These are phyloP conservation scores for Myxozyma melibiosi DNA, from an alignment of 805 yeast species.

Conservation along the genomic window DNA sequence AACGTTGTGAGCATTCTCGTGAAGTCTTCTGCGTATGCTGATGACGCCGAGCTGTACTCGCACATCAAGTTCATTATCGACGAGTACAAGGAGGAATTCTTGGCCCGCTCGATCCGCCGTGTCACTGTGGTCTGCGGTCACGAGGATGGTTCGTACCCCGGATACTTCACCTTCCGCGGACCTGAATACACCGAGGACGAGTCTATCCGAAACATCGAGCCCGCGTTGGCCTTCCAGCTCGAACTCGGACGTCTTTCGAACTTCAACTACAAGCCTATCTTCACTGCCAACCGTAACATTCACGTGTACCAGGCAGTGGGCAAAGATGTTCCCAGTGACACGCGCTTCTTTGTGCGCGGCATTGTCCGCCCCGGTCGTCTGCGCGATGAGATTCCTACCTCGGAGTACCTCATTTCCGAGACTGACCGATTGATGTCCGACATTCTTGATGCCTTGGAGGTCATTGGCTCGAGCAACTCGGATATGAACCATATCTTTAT, in stretches of 20 bases:
- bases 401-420: constrained; percentile 93
- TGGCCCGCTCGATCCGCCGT: constrained; percentile 80
- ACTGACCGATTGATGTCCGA: constrained; percentile 95
- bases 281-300: constrained; percentile 94
- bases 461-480: constrained; percentile 90
- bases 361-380: constrained; percentile 94
- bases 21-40: constrained; percentile 64
- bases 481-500: constrained; percentile 97
- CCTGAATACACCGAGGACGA: constrained; percentile 84
- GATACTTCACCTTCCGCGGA: constrained; percentile 92
- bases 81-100: constrained; percentile 69
- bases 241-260: constrained; percentile 93
- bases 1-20: constrained; percentile 85
- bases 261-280: constrained; percentile 91
- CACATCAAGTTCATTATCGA: constrained; percentile 67
- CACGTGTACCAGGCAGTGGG: constrained; percentile 97
- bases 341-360: constrained; percentile 96
- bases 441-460: constrained; percentile 90
- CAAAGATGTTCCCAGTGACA: constrained; percentile 89
- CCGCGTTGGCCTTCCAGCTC: constrained; percentile 95
- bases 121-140: constrained; percentile 87
- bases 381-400: constrained; percentile 87
- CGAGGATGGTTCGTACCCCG: constrained; percentile 84
- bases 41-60: constrained; percentile 67
- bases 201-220: constrained; percentile 96